These are phyloP conservation scores for Yamadazyma nakazawae DNA, from an alignment of 805 yeast genomes.

Conservation along the genomic window DNA sequence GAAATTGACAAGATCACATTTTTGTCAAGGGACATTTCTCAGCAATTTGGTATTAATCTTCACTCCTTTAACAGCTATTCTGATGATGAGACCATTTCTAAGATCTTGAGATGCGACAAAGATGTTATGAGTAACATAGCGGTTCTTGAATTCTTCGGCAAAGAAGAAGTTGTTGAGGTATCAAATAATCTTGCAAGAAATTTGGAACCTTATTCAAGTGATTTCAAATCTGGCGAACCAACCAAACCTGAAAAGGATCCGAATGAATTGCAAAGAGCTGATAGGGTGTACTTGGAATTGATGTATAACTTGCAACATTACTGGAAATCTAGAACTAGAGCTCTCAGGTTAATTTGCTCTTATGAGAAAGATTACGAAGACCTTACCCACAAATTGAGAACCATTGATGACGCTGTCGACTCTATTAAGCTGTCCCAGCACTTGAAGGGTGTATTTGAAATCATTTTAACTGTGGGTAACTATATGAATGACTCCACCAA, in stretches of 20 bases:
- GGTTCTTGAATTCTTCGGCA: conserved; percentile 66
- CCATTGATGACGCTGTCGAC: conserved; percentile 58
- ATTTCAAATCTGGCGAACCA: conserved; percentile 33
- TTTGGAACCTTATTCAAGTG: conserved; percentile 62
- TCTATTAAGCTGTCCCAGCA: conserved; percentile 50
- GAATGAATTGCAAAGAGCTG: conserved; percentile 60
- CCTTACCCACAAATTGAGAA: conserved; percentile 50
- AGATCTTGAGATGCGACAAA: conserved; percentile 59
- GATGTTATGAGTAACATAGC: conserved; percentile 51
- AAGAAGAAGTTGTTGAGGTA: conserved; percentile 60
- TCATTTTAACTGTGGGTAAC: conserved; percentile 72
- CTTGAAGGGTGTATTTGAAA: conserved; percentile 56
- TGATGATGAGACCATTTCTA: conserved; percentile 52
- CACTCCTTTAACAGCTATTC: conserved; percentile 55
- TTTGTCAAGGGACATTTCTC: conserved; percentile 68
- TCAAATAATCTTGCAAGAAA: conserved; percentile 53
- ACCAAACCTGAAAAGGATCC: conserved; percentile 52
- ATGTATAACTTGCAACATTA: conserved; percentile 65
- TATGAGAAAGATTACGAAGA: conserved; percentile 68
- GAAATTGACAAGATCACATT: conserved; percentile 50
- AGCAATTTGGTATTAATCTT: conserved; percentile 76
- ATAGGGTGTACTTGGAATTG: conserved; percentile 63
- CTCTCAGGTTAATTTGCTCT: conserved; percentile 50
- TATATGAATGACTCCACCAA: conserved; percentile 73
- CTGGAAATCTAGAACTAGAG: conserved; percentile 71